Evolutionary conservation across 164 flowering plant genomes (phyloP).

Genomic region (Warburgia ugandensis): DNA sequence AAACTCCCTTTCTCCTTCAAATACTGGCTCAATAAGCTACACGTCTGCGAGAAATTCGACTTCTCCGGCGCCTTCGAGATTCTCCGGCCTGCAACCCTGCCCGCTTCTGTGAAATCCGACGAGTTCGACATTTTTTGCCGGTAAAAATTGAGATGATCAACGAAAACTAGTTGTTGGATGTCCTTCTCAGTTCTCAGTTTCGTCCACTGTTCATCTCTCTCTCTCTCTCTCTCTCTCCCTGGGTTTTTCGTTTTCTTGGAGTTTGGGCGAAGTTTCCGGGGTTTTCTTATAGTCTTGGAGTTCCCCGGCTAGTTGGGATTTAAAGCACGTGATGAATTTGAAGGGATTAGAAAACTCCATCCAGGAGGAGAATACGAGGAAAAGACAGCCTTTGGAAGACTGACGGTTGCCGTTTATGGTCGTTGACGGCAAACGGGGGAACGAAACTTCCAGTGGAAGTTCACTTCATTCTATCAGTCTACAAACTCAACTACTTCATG

Average conservation of each 20-base stretch:
- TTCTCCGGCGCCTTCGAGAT: constrained; percentile 21
- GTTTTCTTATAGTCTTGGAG: not conserved
- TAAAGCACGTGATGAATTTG: constrained; percentile 5
- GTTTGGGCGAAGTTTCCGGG: not conserved
- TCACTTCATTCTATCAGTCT: no score
- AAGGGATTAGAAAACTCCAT: no score
- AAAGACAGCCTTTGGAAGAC: no score
- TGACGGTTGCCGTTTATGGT: no score
- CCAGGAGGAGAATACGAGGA: no score
- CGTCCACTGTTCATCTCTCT: not conserved
- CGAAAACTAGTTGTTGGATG: not conserved
- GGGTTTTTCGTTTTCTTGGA: not conserved
- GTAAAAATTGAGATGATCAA: not conserved
- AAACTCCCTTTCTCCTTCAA: constrained; percentile 52
- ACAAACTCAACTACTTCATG: no score
- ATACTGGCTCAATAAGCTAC: constrained; percentile 60
- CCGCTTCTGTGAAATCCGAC: constrained; percentile 22
- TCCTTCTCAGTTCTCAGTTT: not conserved
- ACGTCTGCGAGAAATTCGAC: constrained; percentile 50
- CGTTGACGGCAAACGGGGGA: no score
- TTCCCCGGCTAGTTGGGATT: not conserved
- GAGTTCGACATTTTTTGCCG: constrained; percentile 26
- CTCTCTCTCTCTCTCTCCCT: not conserved
- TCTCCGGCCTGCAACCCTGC: constrained; percentile 22
- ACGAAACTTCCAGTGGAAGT: no score